Base-by-base conservation (phyloP, 495 filamentous ascomycete genomes). In the Penicillium coprophilum region DNA sequence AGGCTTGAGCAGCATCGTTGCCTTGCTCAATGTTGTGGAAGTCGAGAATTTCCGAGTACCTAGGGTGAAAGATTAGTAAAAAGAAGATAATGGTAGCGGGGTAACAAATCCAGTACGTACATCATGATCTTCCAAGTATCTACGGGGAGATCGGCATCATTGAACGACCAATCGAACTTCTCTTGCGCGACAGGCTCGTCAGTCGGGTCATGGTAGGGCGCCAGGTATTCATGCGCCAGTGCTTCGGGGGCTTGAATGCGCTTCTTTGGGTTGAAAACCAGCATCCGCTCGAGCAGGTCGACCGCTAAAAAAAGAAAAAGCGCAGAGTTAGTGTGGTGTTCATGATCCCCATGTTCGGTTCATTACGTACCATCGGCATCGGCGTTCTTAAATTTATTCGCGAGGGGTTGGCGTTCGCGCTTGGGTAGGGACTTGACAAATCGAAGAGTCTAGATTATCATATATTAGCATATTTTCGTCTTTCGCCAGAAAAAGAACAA, bases 111-210 rank as follows among this genome's bases (percentile, higher is more conserved):
- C 28, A 56, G 48, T 36, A 64, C 69, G 63, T 81, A 97, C 94
- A 98, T 98, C 94, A 97, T 98, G 69, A 98, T 97, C 76, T 97
- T 97, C 94, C 94, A 98, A n/a, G 95, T 96, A 65, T 98, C 94
- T 39, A 97, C 91, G 0, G 94, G 94, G 55, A 98, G 75, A 76
- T 98, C 94, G 32, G 94, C 95, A 69, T 98, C 93, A 70, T 97
- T 98, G 76, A 98, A 98, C n/a, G 92, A 96, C 94, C 94, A 98
- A 70, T 98, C 94, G 65, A 98, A 98, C 77, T 95, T 97, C 80
- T 97, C 93, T 56, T 96, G 90, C 23, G 94, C 90, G 12, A 90
- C 88, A 8, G 94, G 94, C 77, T 98, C 94, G 67, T 98, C 94
- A 17, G 87, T 92, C 13, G 93, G 92, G 67, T 98, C 94, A 68